These are phyloP conservation scores for Colletotrichum tabaci DNA, from an alignment of 2,329 filamentous ascomycete species.

Conservation along the genomic window DNA sequence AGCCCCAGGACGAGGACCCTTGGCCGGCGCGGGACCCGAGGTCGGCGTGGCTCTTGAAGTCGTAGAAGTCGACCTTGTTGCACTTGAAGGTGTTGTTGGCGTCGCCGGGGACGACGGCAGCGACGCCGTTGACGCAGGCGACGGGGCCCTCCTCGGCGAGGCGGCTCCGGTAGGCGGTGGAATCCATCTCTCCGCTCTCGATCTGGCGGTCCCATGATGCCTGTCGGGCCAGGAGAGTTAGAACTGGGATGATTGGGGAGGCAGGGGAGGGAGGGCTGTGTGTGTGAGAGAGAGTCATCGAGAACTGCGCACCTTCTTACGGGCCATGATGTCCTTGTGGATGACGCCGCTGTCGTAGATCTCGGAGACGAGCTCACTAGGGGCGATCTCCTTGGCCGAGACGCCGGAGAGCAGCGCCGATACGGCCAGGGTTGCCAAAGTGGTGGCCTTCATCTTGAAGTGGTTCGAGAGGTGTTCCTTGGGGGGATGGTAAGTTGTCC, in stretches of 20 bases:
- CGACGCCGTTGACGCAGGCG: conserved; percentile 41
- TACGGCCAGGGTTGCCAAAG: conserved; percentile 36
- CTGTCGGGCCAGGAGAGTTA: not conserved
- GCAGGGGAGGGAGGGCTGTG: too few relatives aligned
- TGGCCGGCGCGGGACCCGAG: conserved; percentile 58
- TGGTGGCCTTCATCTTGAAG: conserved; percentile 37
- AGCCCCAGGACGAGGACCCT: conserved; percentile 57
- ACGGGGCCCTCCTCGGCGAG: conserved; percentile 39
- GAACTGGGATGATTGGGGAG: not conserved
- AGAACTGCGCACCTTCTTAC: conserved; percentile 40
- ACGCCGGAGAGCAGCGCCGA: conserved; percentile 38
- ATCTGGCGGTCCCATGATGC: conserved; percentile 41
- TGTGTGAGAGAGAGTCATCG: too few relatives aligned
- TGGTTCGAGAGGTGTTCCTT: conserved; percentile 27
- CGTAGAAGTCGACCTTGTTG: conserved; percentile 56
- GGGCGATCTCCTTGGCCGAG: conserved; percentile 44
- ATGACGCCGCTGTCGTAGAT: conserved; percentile 43
- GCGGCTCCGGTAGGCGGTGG: conserved; percentile 35
- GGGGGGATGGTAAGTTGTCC: not conserved
- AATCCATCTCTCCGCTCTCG: conserved; percentile 40
- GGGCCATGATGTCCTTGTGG: conserved; percentile 44
- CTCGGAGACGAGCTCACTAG: conserved; percentile 41
- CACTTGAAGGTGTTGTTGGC: conserved; percentile 43
- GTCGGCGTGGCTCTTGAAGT: conserved; percentile 67
- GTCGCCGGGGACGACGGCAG: conserved; percentile 41